Base-by-base conservation (phyloP, 2,329 filamentous ascomycete species). In the Colletotrichum camelliae region DNA sequence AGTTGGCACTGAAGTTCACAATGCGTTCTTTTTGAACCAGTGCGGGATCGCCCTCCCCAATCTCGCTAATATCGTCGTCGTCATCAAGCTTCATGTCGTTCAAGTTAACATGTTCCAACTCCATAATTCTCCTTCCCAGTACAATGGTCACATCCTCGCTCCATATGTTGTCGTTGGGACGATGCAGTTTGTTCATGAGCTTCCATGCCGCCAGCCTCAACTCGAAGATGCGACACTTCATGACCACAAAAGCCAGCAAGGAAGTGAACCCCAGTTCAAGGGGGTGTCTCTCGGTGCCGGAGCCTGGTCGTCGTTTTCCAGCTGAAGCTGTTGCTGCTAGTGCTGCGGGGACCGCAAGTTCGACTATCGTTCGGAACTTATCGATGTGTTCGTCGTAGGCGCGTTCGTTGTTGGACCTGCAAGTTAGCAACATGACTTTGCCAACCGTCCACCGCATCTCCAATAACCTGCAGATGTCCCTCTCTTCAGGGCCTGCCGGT, bases 91-190 rank as follows among this genome's bases (percentile, higher is more conserved):
- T 52, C 12, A 52, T 13, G 1, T 52, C 43, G 13, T 52, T n/a
- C 33, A 77, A 24, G 7, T 39, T 33, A 10, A 77, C 58, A 1
- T 31, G 76, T 55, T 87, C 85, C 4, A 85, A 64, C 66, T 84
- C 80, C 0, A 87, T 83, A 15, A 85, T 77, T 4, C 83, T 79
- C 4, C 79, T 77, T 0, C 83, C 84, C 4, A 86, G 80, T 7
- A 78, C 77, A 0, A 82, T 78, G 33, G 84, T 81, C 29, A 81
- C 77, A 6, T 80, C 79, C 1, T 81, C 80, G 4, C 82, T 80
- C 85, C 86, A 88, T 0, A 87, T 68, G 39, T 86, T 86, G 70
- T 87, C 85, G 9, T 82, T 78, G 2, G 84, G 80, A 15, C 31
- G 35, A 37, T 31, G 21, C n/a, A 74, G 21, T 52, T 24, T n/a